These are phyloP conservation scores for Ligustrum vulgare DNA, from an alignment of 257 asterid species.

Conservation along the genomic window DNA sequence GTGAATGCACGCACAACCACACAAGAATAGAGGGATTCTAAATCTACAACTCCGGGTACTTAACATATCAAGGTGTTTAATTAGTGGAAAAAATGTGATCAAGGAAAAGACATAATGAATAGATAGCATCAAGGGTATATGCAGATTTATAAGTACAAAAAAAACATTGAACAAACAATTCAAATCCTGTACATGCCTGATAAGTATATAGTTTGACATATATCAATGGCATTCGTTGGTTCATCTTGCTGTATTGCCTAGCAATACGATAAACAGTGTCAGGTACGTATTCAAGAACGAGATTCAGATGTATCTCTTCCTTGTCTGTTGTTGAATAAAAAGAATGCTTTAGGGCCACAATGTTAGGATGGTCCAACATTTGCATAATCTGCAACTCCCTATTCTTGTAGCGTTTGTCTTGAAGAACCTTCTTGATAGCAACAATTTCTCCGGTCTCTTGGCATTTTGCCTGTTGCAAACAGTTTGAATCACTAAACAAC, in stretches of 20 bases:
- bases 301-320: slow-evolving; percentile 92
- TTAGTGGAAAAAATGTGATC: not conserved
- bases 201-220: slow-evolving; percentile 89
- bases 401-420: slow-evolving; percentile 96
- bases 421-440: slow-evolving; percentile 97
- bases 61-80: slow-evolving; percentile 6
- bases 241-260: slow-evolving; percentile 90
- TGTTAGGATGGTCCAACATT: slow-evolving; percentile 96
- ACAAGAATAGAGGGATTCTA: not conserved
- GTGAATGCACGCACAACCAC: not conserved
- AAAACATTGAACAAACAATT: not conserved
- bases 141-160: not conserved
- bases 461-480: slow-evolving; percentile 76
- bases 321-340: slow-evolving; percentile 86
- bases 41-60: not conserved
- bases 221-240: slow-evolving; percentile 84
- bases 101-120: slow-evolving; percentile 6
- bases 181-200: slow-evolving; percentile 52
- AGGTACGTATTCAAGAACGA: slow-evolving; percentile 93
- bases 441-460: slow-evolving; percentile 95
- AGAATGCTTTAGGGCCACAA: slow-evolving; percentile 88
- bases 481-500: slow-evolving; percentile 24
- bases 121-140: slow-evolving; percentile 2
- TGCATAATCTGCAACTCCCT: slow-evolving; percentile 97
- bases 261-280: slow-evolving; percentile 93